phyloP scores from a whole-genome alignment of 768 basidiomycete genomes.

The Clitopilus passeckerianus region DNA sequence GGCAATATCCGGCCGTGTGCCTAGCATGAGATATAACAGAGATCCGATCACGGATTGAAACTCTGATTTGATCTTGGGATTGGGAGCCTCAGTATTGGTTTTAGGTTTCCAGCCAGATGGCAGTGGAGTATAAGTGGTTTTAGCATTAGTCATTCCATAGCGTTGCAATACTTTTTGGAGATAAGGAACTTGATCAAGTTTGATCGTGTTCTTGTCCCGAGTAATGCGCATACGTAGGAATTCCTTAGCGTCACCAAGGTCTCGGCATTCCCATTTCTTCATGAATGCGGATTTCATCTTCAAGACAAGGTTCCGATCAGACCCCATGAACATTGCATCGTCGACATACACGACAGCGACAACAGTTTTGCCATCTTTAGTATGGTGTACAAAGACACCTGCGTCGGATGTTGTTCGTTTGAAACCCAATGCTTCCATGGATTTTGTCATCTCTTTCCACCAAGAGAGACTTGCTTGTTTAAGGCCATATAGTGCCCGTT shows the following conservation, averaged over 20 bases:
- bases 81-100: background rate
- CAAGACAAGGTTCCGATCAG: background rate
- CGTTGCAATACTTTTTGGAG: constrained; percentile 1
- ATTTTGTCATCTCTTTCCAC: background rate
- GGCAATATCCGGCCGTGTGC: constrained; percentile 14
- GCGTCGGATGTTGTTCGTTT: constrained; percentile 1
- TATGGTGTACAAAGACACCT: constrained; percentile 7
- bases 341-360: constrained; percentile 9
- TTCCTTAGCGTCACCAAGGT: constrained; percentile 12
- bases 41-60: constrained; percentile 11
- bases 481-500: constrained; percentile 6
- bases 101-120: background rate
- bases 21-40: constrained; percentile 17
- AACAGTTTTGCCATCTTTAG: constrained; percentile 1
- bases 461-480: constrained; percentile 6
- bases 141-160: constrained; percentile 7
- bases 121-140: background rate
- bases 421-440: constrained; percentile 4
- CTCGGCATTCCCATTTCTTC: constrained; percentile 16
- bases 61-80: background rate
- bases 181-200: constrained; percentile 14
- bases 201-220: background rate
- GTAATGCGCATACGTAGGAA: constrained; percentile 13
- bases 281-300: constrained; percentile 12
- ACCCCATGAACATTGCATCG: constrained; percentile 6